Evolutionary conservation across 495 filamentous ascomycete genomes (phyloP).

Genomic region (Hypoxylon rickii): DNA sequence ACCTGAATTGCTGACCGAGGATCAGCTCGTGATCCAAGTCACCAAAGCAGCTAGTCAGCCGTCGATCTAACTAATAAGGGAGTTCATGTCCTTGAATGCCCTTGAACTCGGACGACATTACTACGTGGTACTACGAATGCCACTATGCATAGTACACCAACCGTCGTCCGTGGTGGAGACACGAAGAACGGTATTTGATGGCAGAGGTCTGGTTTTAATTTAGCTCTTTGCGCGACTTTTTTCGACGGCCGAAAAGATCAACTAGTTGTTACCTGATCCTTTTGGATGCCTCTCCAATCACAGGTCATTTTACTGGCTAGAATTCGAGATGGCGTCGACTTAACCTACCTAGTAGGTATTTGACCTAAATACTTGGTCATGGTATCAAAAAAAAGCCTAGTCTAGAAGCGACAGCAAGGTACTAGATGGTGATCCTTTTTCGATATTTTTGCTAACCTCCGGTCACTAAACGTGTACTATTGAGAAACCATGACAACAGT

Average conservation of each 20-base stretch:
- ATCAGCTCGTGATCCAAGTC: slow-evolving; percentile 20
- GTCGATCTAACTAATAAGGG: slow-evolving; percentile 9
- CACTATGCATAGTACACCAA: background rate
- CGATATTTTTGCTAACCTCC: too few species aligned
- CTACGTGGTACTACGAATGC: slow-evolving; percentile 1
- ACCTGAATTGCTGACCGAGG: slow-evolving; percentile 18
- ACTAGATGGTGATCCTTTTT: slow-evolving; percentile 13
- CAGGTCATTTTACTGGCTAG: background rate
- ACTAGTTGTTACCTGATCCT: too few species aligned
- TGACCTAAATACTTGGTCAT: slow-evolving; percentile 1
- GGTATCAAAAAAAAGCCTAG: slow-evolving; percentile 9
- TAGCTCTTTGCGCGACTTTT: too few species aligned
- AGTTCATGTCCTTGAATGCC: slow-evolving; percentile 11
- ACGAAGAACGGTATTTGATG: background rate
- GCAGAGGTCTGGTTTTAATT: too few species aligned
- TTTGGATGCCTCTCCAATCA: background rate
- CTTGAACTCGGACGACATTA: slow-evolving; percentile 14
- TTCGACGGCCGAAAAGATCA: too few species aligned
- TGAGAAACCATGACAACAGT: too few species aligned
- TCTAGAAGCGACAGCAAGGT: slow-evolving; percentile 3
- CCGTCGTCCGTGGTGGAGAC: slow-evolving; percentile 8
- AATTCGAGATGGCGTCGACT: background rate
- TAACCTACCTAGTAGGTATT: background rate
- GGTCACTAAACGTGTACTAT: too few species aligned
- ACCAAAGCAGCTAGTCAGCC: slow-evolving; percentile 17